phyloP scores from a whole-genome alignment of 2,329 filamentous ascomycete genomes.

The Aspergillus pseudoterreus region DNA sequence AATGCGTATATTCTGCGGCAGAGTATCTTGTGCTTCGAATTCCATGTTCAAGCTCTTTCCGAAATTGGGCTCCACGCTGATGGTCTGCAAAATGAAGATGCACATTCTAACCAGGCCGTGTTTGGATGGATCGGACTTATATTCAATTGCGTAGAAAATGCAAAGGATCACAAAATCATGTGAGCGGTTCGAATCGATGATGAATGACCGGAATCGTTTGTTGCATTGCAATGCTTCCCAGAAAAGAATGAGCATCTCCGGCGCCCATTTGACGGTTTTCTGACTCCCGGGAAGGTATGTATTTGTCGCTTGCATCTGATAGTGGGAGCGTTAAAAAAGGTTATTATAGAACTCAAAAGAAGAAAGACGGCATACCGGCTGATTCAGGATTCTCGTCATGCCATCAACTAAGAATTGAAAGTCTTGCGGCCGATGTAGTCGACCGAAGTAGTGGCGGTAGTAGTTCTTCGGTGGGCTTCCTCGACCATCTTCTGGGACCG shows the following conservation, averaged over 20 bases:
- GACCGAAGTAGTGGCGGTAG: constrained; percentile 87
- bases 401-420: constrained; percentile 97
- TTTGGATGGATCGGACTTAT: constrained; percentile 78
- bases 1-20: constrained; percentile 78
- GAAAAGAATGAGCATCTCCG: constrained; percentile 94
- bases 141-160: constrained; percentile 88
- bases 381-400: constrained; percentile 87
- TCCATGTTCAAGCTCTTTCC: constrained; percentile 83
- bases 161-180: constrained; percentile 91
- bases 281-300: constrained; percentile 87
- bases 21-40: constrained; percentile 83
- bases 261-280: constrained; percentile 76
- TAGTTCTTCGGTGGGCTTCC: constrained; percentile 74
- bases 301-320: constrained; percentile 71
- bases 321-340: constrained; percentile 10
- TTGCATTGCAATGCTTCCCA: constrained; percentile 98
- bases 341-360: not conserved
- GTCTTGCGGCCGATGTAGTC: constrained; percentile 87
- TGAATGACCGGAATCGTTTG: constrained; percentile 92
- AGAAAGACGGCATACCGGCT: constrained; percentile 54
- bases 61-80: constrained; percentile 90
- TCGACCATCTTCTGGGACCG: constrained; percentile 72
- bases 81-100: constrained; percentile 89
- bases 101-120: constrained; percentile 96
- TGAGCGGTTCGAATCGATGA: constrained; percentile 89